Percentiles rank a stretch among this genome's conserved stretches.
Conservation (phyloP, 1,284 basidiomycete genomes). For the Boletellus deceptivus region DNA sequence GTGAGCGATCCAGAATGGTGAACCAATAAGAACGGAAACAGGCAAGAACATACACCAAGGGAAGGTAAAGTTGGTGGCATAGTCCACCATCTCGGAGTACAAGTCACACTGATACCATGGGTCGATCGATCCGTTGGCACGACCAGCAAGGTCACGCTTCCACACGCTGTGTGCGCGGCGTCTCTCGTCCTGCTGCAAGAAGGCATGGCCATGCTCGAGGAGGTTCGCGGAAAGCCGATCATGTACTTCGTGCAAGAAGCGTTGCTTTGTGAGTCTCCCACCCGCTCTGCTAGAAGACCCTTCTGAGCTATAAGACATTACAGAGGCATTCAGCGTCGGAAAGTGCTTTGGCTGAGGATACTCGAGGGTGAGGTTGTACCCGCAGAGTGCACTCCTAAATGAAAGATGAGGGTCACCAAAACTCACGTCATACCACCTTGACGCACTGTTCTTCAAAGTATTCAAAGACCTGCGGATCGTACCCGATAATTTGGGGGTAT, state of each 20-base stretch:
- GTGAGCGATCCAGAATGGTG: background rate
- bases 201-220: background rate
- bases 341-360: conserved; percentile 63
- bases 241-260: conserved; percentile 16
- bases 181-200: conserved; percentile 6
- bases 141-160: conserved; percentile 46
- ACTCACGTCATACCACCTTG: background rate
- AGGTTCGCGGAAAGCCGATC: background rate
- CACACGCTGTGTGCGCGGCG: conserved; percentile 26
- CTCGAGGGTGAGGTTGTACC: conserved; percentile 65
- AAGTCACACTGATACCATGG: conserved; percentile 58
- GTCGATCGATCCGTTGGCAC: conserved; percentile 53
- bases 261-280: conserved; percentile 6
- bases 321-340: conserved; percentile 40
- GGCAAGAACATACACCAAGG: conserved; percentile 57
- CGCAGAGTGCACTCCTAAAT: conserved; percentile 58
- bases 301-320: conserved; percentile 19
- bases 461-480: conserved; percentile 60
- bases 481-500: conserved; percentile 35
- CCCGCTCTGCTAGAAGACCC: conserved; percentile 13
- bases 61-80: conserved; percentile 57
- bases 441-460: conserved; percentile 65
- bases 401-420: background rate
- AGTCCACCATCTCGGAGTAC: conserved; percentile 51
- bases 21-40: background rate